Conservation (phyloP, 2,329 filamentous ascomycete species). For the Beauveria medogensis region DNA sequence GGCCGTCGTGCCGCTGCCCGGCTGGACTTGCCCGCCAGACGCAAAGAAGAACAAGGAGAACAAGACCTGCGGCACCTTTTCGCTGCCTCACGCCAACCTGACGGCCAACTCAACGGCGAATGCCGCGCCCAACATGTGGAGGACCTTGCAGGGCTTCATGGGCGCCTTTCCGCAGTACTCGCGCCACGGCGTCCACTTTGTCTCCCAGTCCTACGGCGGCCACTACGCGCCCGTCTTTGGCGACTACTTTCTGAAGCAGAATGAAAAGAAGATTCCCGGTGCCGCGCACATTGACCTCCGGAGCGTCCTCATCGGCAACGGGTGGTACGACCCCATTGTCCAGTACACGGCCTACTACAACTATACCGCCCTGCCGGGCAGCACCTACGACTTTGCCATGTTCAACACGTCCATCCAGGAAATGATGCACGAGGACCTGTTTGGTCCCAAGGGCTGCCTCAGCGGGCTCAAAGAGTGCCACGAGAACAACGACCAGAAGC, state of each 20-base stretch:
- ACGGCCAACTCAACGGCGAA: conserved; percentile 4
- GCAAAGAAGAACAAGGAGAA: conserved; percentile 18
- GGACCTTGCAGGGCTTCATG: conserved; percentile 55
- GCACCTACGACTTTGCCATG: not conserved
- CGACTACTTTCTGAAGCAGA: conserved; percentile 52
- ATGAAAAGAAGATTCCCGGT: conserved; percentile 34
- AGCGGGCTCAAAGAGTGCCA: not conserved
- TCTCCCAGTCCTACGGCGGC: conserved; percentile 62
- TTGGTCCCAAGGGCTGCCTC: conserved; percentile 30
- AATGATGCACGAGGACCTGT: conserved; percentile 46
- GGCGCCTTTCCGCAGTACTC: conserved; percentile 48
- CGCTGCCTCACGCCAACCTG: conserved; percentile 7
- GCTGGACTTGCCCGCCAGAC: conserved; percentile 22
- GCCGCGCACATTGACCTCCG: conserved; percentile 41
- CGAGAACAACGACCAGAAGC: not conserved
- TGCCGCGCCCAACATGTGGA: conserved; percentile 51
- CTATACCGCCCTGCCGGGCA: not conserved
- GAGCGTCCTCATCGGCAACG: conserved; percentile 58
- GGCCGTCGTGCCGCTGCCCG: not conserved
- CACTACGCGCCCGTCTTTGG: conserved; percentile 60
- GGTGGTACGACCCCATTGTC: conserved; percentile 45
- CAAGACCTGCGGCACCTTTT: conserved; percentile 25
- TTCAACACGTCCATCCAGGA: conserved; percentile 2
- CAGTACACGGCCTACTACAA: not conserved
- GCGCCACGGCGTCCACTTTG: conserved; percentile 52